Percentiles rank a stretch among this genome's conserved stretches.
Conservation (phyloP, 1,284 basidiomycete species). For the Malassezia nana region DNA sequence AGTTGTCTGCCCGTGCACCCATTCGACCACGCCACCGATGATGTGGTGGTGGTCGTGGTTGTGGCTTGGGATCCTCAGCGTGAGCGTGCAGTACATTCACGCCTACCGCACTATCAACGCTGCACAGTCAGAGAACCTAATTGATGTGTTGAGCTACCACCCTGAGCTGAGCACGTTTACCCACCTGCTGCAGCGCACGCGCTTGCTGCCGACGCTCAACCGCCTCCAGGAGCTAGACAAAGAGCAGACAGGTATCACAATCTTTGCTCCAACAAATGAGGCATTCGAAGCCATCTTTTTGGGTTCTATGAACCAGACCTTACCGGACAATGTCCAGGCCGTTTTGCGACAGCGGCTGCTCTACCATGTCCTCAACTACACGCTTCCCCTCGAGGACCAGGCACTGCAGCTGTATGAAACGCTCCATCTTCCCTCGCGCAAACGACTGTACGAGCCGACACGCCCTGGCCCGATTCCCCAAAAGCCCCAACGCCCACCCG, state of each 20-base stretch:
- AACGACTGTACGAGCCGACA: constrained; percentile 60
- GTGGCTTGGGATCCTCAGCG: background rate
- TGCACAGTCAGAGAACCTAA: constrained; percentile 54
- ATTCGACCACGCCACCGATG: background rate
- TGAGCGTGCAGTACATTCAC: background rate
- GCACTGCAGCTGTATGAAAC: constrained; percentile 24
- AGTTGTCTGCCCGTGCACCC: background rate
- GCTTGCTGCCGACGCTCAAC: constrained; percentile 83
- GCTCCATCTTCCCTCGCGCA: constrained; percentile 62
- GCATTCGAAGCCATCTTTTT: constrained; percentile 19
- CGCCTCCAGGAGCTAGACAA: constrained; percentile 53
- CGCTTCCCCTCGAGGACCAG: constrained; percentile 51
- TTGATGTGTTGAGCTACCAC: constrained; percentile 68
- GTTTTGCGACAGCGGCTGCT: constrained; percentile 78
- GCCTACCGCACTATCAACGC: background rate
- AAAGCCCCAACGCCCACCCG: constrained; percentile 22
- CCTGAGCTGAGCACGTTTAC: constrained; percentile 71
- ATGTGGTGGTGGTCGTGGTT: background rate
- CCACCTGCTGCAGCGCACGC: constrained; percentile 68
- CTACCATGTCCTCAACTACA: constrained; percentile 86
- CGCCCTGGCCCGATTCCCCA: constrained; percentile 42
- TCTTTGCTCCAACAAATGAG: constrained; percentile 85
- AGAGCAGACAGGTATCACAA: constrained; percentile 58
- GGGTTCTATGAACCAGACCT: constrained; percentile 6
- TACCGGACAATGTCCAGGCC: constrained; percentile 62